A percentile compares a stretch with the other conserved stretches of the same genome.
Conservation (phyloP, 345 rosid species). For the Rhodomyrtus tomentosa region DNA sequence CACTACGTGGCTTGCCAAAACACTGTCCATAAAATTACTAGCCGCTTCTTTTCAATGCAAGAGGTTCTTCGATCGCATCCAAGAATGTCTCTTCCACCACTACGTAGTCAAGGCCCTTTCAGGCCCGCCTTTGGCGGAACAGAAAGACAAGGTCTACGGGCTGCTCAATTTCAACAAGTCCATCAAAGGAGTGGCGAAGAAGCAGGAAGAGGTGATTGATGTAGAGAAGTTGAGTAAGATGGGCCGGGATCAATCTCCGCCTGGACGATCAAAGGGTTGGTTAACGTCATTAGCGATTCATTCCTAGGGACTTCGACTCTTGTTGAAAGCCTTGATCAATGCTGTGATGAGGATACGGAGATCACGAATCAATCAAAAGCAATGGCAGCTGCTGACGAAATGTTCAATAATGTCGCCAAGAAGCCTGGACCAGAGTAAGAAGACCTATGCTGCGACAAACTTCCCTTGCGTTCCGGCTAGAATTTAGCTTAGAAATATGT, state of each 20-base stretch:
- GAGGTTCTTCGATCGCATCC: constrained; percentile 62
- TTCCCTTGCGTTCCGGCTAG: background rate
- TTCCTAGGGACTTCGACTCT: constrained; percentile 7
- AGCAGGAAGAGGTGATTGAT: constrained; percentile 41
- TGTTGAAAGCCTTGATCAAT: constrained; percentile 20
- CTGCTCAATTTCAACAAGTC: constrained; percentile 31
- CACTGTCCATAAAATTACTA: constrained; percentile 34
- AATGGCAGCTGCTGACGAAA: constrained; percentile 43
- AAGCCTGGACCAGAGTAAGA: constrained; percentile 36
- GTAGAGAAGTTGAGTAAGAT: constrained; percentile 50
- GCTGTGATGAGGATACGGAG: constrained; percentile 29
- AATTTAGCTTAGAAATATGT: background rate
- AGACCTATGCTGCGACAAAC: background rate
- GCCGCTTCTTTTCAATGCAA: constrained; percentile 44
- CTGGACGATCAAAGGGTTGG: constrained; percentile 62
- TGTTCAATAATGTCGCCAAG: constrained; percentile 51
- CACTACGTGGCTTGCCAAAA: constrained; percentile 48
- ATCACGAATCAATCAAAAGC: constrained; percentile 65
- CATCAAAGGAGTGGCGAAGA: constrained; percentile 10
- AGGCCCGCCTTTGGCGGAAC: constrained; percentile 44
- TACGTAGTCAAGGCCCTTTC: constrained; percentile 47
- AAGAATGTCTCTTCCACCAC: constrained; percentile 65
- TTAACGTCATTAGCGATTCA: constrained; percentile 37
- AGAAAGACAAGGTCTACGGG: constrained; percentile 27
- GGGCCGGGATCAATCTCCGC: constrained; percentile 49